phyloP scores from a whole-genome alignment of 352 stramenopile species.

The Globisporangium cederbergense region DNA sequence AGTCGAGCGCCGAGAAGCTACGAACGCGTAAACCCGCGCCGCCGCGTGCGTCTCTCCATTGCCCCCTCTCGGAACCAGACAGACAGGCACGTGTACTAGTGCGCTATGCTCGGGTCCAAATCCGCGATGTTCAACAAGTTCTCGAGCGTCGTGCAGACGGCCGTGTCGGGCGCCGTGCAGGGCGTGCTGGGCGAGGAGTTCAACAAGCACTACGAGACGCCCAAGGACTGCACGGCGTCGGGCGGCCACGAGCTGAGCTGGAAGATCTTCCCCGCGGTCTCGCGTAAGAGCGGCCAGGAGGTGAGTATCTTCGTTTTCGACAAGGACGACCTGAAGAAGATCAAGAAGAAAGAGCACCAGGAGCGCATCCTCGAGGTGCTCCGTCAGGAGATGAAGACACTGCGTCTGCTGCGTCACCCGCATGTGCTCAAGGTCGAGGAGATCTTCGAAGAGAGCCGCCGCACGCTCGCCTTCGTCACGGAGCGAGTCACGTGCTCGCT shows the following conservation, averaged over 20 bases:
- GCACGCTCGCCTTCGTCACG: constrained; percentile 87
- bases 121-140: constrained; percentile 75
- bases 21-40: not conserved
- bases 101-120: constrained; percentile 11
- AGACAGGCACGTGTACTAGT: not conserved
- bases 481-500: constrained; percentile 89
- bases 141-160: constrained; percentile 66
- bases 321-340: constrained; percentile 79
- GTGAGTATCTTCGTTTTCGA: constrained; percentile 87
- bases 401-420: constrained; percentile 81
- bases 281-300: constrained; percentile 74
- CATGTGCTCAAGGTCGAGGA: constrained; percentile 90
- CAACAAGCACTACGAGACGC: constrained; percentile 82
- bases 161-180: constrained; percentile 43
- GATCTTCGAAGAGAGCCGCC: constrained; percentile 84
- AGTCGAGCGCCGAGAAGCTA: not conserved
- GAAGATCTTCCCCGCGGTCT: constrained; percentile 83
- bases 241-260: constrained; percentile 80
- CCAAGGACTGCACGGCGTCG: constrained; percentile 80
- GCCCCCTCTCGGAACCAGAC: not conserved
- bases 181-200: constrained; percentile 79
- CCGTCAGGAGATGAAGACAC: constrained; percentile 85
- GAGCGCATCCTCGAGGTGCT: constrained; percentile 87
- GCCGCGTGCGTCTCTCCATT: not conserved
- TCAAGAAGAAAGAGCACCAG: constrained; percentile 84